Evolutionary conservation across 257 asterid genomes (phyloP).

Genomic region (Eustoma russellianum): DNA sequence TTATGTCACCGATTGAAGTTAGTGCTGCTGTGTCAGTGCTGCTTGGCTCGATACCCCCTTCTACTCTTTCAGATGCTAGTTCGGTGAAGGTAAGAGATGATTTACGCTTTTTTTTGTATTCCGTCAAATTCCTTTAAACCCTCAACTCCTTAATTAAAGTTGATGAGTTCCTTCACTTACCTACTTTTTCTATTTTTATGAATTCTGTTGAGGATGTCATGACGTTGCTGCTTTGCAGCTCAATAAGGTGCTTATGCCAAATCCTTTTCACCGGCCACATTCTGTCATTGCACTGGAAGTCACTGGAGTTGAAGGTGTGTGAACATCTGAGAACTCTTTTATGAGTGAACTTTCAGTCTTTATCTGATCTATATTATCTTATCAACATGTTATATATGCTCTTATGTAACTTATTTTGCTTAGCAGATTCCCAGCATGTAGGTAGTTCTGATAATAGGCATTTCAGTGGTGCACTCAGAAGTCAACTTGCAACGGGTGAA

Average conservation of each 20-base stretch:
- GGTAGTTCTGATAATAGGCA: conserved; percentile 21
- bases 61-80: conserved; percentile 57
- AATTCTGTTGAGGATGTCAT: not conserved
- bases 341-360: not conserved
- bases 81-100: conserved; percentile 58
- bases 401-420: not conserved
- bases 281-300: conserved; percentile 73
- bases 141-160: not conserved
- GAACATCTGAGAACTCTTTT: not conserved
- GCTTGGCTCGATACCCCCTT: conserved; percentile 78
- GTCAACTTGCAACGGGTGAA: conserved; percentile 46
- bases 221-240: conserved; percentile 39
- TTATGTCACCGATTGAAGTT: conserved; percentile 56
- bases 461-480: conserved; percentile 34
- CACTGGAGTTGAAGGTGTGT: conserved; percentile 64
- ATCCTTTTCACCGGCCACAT: conserved; percentile 85
- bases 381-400: not conserved
- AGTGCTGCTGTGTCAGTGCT: conserved; percentile 79
- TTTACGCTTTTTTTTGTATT: not conserved
- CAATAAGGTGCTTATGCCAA: conserved; percentile 77
- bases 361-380: not conserved
- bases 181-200: not conserved
- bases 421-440: conserved; percentile 36
- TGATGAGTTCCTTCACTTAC: not conserved
- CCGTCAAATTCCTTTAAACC: not conserved